These are phyloP conservation scores for Trichoderma koningii DNA, from an alignment of 2,329 filamentous ascomycete genomes.

Conservation along the genomic window DNA sequence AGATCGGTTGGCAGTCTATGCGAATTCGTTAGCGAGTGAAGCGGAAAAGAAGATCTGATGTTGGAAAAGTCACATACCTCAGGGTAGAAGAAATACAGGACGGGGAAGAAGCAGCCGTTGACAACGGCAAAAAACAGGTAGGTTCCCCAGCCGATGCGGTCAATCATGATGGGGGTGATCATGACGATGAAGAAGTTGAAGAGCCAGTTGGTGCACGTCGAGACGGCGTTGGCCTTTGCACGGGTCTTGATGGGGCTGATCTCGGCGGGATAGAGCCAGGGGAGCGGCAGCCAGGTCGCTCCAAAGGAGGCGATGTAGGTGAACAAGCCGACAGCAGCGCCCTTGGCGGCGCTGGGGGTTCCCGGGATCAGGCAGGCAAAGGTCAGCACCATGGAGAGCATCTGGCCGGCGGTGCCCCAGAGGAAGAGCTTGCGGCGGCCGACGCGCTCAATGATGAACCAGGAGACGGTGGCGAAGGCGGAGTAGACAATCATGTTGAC, in stretches of 20 bases:
- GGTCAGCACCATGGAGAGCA: slow-evolving; percentile 59
- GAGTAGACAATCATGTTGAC: slow-evolving; percentile 59
- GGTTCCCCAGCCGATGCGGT: slow-evolving; percentile 58
- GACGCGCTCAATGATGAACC: slow-evolving; percentile 54
- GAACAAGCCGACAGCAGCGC: slow-evolving; percentile 55
- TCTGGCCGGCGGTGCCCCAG: slow-evolving; percentile 49
- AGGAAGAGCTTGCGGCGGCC: slow-evolving; percentile 52
- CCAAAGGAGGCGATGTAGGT: slow-evolving; percentile 70
- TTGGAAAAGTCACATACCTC: slow-evolving; percentile 42
- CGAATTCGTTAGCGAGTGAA: slow-evolving; percentile 3
- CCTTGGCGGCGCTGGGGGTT: slow-evolving; percentile 61
- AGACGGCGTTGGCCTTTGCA: slow-evolving; percentile 53
- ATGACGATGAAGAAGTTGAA: slow-evolving; percentile 56
- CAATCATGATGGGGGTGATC: slow-evolving; percentile 51
- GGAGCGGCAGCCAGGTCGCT: slow-evolving; percentile 64
- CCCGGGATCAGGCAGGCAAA: slow-evolving; percentile 70
- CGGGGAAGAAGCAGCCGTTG: slow-evolving; percentile 43
- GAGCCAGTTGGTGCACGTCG: slow-evolving; percentile 63
- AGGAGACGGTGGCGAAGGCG: slow-evolving; percentile 56
- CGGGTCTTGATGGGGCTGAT: slow-evolving; percentile 54
- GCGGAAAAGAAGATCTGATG: not conserved
- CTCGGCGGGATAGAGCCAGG: slow-evolving; percentile 61
- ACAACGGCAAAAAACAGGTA: slow-evolving; percentile 50
- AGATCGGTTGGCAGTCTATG: slow-evolving; percentile 35
- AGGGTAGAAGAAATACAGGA: slow-evolving; percentile 51